These are phyloP conservation scores for Sugiyamaella chiloensis DNA, from an alignment of 805 yeast genomes.

Conservation along the genomic window DNA sequence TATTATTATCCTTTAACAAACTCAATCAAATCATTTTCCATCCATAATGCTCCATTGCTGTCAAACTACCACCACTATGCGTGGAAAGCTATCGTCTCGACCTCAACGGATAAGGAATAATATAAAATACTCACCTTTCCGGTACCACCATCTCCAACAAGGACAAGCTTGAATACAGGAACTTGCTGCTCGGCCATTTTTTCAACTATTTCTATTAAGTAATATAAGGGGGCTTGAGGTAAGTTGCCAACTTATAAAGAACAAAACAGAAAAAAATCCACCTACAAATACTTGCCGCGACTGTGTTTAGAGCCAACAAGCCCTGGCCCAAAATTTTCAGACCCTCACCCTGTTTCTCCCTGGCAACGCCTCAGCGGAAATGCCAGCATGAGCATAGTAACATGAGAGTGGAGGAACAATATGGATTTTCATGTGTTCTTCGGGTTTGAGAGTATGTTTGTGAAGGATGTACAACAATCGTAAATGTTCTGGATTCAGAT, in stretches of 20 bases:
- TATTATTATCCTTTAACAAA: too few species aligned
- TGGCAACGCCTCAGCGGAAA: too few species aligned
- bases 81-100: too few species aligned
- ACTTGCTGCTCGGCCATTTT: constrained; percentile 46
- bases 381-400: too few species aligned
- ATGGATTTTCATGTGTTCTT: too few species aligned
- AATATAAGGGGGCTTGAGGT: neutral
- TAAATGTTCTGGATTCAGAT: too few species aligned
- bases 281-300: constrained; percentile 9
- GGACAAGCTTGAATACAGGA: constrained; percentile 96
- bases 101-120: too few species aligned
- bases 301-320: constrained; percentile 5
- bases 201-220: constrained; percentile 1
- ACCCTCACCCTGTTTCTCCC: neutral
- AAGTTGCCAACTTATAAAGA: constrained; percentile 6
- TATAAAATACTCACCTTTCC: constrained; percentile 69
- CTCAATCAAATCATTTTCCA: too few species aligned
- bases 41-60: neutral
- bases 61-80: too few species aligned
- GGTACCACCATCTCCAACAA: constrained; percentile 99
- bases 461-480: too few species aligned
- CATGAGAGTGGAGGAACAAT: too few species aligned
- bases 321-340: constrained; percentile 12
- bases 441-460: too few species aligned
- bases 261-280: constrained; percentile 13